Evolutionary conservation across 225 moss, liverwort and hornwort genomes (phyloP).

Genomic region (Marchantia paleacea): DNA sequence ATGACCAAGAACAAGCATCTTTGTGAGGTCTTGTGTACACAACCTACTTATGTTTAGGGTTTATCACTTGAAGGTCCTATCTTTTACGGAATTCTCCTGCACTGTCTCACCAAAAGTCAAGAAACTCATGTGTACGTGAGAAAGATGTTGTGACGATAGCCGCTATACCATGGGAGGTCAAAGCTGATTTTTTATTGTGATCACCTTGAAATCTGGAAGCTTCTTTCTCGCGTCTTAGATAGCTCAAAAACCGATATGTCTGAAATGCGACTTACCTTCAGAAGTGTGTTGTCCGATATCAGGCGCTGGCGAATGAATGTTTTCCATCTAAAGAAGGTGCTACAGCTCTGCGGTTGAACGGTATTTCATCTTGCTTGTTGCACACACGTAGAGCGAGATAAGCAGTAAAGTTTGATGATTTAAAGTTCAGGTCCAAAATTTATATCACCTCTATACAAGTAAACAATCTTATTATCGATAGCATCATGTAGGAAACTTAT

Average conservation of each 20-base stretch:
- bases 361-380: constrained; percentile 28
- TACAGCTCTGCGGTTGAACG: constrained; percentile 58
- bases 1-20: constrained; percentile 70
- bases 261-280: not conserved
- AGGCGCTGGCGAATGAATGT: constrained; percentile 77
- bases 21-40: constrained; percentile 63
- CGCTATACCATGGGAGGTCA: not conserved
- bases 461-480: too few species aligned
- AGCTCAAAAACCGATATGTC: not conserved
- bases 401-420: not conserved
- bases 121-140: not conserved
- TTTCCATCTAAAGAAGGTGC: constrained; percentile 67
- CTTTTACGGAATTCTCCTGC: not conserved
- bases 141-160: not conserved
- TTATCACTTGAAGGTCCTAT: not conserved
- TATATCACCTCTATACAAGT: not conserved
- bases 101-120: not conserved
- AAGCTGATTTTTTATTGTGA: not conserved
- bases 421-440: not conserved
- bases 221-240: not conserved
- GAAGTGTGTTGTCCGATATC: constrained; percentile 15
- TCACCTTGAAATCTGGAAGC: not conserved
- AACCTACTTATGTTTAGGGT: not conserved
- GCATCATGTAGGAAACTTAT: too few species aligned
- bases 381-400: not conserved